These are phyloP conservation scores for Alectoria sarmentosa DNA, from an alignment of 495 filamentous ascomycete genomes.

Conservation along the genomic window DNA sequence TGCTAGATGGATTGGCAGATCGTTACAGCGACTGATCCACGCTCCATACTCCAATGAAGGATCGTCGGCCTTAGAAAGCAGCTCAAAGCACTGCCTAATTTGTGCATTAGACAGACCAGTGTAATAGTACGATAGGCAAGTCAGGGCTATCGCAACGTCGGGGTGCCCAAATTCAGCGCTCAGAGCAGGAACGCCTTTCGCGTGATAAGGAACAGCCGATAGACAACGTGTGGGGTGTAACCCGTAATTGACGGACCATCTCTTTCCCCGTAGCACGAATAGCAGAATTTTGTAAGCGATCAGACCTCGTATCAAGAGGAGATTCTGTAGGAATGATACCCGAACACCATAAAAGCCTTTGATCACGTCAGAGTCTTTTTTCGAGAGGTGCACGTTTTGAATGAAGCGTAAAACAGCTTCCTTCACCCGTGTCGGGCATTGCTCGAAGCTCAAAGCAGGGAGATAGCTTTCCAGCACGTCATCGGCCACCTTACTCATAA, in stretches of 20 bases:
- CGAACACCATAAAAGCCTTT: background rate
- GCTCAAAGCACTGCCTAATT: constrained; percentile 40
- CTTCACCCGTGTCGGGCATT: background rate
- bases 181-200: constrained; percentile 56
- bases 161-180: constrained; percentile 68
- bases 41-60: constrained; percentile 45
- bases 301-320: constrained; percentile 36
- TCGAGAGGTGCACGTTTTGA: background rate
- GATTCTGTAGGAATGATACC: background rate
- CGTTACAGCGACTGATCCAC: constrained; percentile 40
- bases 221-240: constrained; percentile 27
- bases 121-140: constrained; percentile 62
- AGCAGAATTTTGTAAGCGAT: constrained; percentile 49
- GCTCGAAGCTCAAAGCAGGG: background rate
- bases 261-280: constrained; percentile 48
- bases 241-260: constrained; percentile 65
- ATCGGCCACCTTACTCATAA: background rate
- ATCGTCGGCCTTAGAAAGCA: constrained; percentile 48
- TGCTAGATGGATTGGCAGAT: background rate
- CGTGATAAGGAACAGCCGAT: constrained; percentile 31
- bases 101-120: constrained; percentile 49
- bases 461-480: background rate
- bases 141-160: constrained; percentile 58
- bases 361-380: background rate
- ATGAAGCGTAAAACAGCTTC: background rate